phyloP scores from a whole-genome alignment of 2,329 filamentous ascomycete species.

The Colletotrichum caudatum region DNA sequence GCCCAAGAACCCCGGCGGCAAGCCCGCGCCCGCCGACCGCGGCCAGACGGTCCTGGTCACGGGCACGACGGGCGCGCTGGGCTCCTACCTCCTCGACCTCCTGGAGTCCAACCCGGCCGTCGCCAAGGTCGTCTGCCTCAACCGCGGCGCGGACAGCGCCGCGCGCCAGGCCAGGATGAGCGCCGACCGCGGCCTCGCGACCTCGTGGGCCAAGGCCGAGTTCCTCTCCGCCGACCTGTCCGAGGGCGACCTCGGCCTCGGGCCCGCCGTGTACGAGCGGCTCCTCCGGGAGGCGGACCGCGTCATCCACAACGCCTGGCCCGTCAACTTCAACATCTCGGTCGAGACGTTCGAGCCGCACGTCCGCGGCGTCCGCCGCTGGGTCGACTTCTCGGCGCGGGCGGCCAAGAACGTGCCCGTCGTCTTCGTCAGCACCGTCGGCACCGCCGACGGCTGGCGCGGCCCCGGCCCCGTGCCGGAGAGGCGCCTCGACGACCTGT shows the following conservation, averaged over 20 bases:
- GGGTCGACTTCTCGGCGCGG: slow-evolving; percentile 57
- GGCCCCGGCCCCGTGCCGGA: slow-evolving; percentile 53
- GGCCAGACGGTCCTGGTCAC: slow-evolving; percentile 47
- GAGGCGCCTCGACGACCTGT: slow-evolving; percentile 45
- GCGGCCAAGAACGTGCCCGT: slow-evolving; percentile 51
- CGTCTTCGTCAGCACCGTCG: slow-evolving; percentile 55
- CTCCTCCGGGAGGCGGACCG: slow-evolving; percentile 56
- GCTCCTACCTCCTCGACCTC: slow-evolving; percentile 44
- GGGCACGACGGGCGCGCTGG: slow-evolving; percentile 32
- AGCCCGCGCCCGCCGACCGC: slow-evolving; percentile 48
- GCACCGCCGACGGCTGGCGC: slow-evolving; percentile 53
- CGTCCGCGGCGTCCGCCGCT: slow-evolving; percentile 62
- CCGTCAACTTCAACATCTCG: slow-evolving; percentile 66
- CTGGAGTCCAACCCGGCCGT: slow-evolving; percentile 52
- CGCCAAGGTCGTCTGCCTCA: slow-evolving; percentile 60
- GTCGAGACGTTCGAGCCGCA: slow-evolving; percentile 63
- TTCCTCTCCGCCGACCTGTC: slow-evolving; percentile 64
- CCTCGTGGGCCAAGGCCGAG: slow-evolving; percentile 55
- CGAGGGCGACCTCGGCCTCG: slow-evolving; percentile 61
- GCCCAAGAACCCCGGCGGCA: slow-evolving; percentile 42
- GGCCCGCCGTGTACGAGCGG: slow-evolving; percentile 49
- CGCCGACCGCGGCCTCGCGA: slow-evolving; percentile 53
- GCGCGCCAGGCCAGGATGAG: slow-evolving; percentile 54
- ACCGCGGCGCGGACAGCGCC: slow-evolving; percentile 58
- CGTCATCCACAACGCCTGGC: slow-evolving; percentile 65